These are phyloP conservation scores for Colletotrichum orbiculare DNA, from an alignment of 2,329 filamentous ascomycete genomes.

Conservation along the genomic window DNA sequence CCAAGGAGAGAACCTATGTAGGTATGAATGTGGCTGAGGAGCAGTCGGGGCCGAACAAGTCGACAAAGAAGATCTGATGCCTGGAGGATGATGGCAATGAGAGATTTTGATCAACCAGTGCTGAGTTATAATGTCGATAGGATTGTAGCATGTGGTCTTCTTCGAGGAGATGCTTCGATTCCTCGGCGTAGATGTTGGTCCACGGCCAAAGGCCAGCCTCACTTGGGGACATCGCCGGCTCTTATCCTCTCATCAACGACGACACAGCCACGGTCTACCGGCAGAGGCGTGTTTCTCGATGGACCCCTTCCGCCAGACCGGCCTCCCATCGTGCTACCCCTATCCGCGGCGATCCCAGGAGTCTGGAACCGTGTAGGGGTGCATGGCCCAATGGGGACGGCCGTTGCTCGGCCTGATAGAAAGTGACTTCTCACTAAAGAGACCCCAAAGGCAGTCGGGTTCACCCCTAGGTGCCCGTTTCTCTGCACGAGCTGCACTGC, in stretches of 20 bases:
- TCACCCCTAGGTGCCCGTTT: constrained; percentile 17
- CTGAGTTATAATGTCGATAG: too few species aligned
- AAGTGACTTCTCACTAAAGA: constrained; percentile 35
- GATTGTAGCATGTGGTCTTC: not conserved
- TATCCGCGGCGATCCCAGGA: constrained; percentile 35
- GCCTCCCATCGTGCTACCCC: constrained; percentile 29
- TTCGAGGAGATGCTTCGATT: not conserved
- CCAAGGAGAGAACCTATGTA: constrained; percentile 3
- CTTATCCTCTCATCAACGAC: constrained; percentile 29
- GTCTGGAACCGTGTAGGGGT: constrained; percentile 32
- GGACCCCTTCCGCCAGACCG: constrained; percentile 28
- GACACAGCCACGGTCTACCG: constrained; percentile 18
- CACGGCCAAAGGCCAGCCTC: not conserved
- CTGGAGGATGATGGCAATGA: too few species aligned
- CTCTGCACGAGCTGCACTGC: constrained; percentile 16
- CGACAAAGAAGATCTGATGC: too few species aligned
- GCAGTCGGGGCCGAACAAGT: not conserved
- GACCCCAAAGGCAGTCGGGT: constrained; percentile 20
- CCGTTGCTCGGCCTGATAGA: constrained; percentile 32
- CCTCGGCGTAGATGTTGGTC: not conserved
- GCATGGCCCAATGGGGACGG: constrained; percentile 28
- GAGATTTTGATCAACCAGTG: too few species aligned
- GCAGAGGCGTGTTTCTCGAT: constrained; percentile 12
- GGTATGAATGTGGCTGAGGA: constrained; percentile 21
- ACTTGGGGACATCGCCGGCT: constrained; percentile 10